Evolutionary conservation across 306 rosid species (phyloP).

Genomic region (Glycine soja): DNA sequence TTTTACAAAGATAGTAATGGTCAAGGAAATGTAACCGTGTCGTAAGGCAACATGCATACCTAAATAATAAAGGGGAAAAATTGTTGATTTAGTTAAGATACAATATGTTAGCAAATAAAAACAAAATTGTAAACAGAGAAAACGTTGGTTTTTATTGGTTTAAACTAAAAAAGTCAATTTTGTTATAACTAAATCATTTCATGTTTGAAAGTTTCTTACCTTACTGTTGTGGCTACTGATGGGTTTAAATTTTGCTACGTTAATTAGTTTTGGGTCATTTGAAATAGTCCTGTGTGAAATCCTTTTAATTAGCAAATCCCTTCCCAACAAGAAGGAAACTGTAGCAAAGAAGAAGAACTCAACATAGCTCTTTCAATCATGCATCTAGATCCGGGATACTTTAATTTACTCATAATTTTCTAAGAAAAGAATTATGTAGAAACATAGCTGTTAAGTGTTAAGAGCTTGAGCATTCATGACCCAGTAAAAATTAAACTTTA

Average conservation of each 20-base stretch:
- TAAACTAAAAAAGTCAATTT: slow-evolving; percentile 46
- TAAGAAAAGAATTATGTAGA: slow-evolving; percentile 53
- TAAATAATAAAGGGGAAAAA: neutral
- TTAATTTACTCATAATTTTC: slow-evolving; percentile 55
- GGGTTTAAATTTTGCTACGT: slow-evolving; percentile 40
- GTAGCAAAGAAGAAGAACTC: slow-evolving; percentile 46
- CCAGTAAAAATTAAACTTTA: slow-evolving; percentile 36
- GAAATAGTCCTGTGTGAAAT: slow-evolving; percentile 54
- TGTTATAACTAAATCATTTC: slow-evolving; percentile 33
- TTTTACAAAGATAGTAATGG: neutral
- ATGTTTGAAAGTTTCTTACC: slow-evolving; percentile 51
- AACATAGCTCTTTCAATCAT: slow-evolving; percentile 42
- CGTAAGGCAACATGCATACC: slow-evolving; percentile 17
- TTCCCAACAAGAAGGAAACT: neutral
- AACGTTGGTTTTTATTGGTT: slow-evolving; percentile 20
- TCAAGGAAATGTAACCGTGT: slow-evolving; percentile 24
- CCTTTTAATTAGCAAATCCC: slow-evolving; percentile 45
- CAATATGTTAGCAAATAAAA: neutral
- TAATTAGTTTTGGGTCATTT: slow-evolving; percentile 45
- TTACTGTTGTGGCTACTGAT: slow-evolving; percentile 16
- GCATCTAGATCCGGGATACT: slow-evolving; percentile 50
- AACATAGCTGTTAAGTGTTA: slow-evolving; percentile 43
- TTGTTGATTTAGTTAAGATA: neutral
- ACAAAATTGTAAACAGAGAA: neutral
- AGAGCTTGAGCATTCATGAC: slow-evolving; percentile 39